phyloP scores from a whole-genome alignment of 805 yeast genomes.

The Jamesozyma jinghongensis region DNA sequence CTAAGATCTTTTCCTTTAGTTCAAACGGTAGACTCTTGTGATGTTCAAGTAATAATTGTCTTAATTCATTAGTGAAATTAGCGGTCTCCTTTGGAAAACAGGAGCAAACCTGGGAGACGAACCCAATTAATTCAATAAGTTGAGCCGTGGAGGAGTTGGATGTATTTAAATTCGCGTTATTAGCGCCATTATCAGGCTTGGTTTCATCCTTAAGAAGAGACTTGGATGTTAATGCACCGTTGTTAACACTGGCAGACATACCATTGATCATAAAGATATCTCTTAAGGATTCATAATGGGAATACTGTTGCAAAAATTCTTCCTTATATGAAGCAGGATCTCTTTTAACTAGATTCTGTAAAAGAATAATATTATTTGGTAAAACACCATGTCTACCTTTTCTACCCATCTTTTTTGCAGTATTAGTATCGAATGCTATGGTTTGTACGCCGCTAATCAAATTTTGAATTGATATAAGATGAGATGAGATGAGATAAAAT shows the following conservation, averaged over 20 bases:
- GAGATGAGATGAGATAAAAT: slow-evolving; percentile 23
- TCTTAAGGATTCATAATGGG: slow-evolving; percentile 84
- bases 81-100: slow-evolving; percentile 87
- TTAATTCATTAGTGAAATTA: slow-evolving; percentile 73
- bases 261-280: slow-evolving; percentile 71
- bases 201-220: too few species aligned
- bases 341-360: slow-evolving; percentile 86
- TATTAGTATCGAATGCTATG: not conserved
- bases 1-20: slow-evolving; percentile 83
- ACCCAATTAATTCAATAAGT: slow-evolving; percentile 78
- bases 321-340: slow-evolving; percentile 93
- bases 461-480: slow-evolving; percentile 3
- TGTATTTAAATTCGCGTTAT: slow-evolving; percentile 12
- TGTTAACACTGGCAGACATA: slow-evolving; percentile 7
- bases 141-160: slow-evolving; percentile 29
- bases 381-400: slow-evolving; percentile 85
- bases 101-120: slow-evolving; percentile 82
- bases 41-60: slow-evolving; percentile 55
- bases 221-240: too few species aligned
- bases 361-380: slow-evolving; percentile 82
- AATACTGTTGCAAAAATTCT: slow-evolving; percentile 85
- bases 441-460: not conserved
- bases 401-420: slow-evolving; percentile 54
- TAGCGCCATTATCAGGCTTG: slow-evolving; percentile 5
- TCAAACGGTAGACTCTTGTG: slow-evolving; percentile 79